Evolutionary conservation across 2,329 filamentous ascomycete genomes (phyloP).

Genomic region (Simplicillium aogashimaense): DNA sequence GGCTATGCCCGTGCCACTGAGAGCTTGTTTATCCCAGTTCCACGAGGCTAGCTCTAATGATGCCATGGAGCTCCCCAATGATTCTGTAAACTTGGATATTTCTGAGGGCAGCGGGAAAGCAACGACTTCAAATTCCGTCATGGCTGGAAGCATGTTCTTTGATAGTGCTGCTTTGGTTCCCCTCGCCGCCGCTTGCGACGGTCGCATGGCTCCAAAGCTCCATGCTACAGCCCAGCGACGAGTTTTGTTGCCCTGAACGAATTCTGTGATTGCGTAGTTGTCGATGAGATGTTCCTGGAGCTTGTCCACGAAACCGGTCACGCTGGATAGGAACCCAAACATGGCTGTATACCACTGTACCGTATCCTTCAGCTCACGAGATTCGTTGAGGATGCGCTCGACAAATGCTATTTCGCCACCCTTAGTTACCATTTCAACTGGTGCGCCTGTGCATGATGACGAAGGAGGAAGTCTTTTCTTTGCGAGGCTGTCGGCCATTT

Average conservation of each 20-base stretch:
- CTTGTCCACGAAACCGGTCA: constrained; percentile 51
- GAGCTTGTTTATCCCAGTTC: constrained; percentile 46
- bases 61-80: constrained; percentile 35
- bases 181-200: constrained; percentile 36
- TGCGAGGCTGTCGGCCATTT: constrained; percentile 55
- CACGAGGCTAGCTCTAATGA: constrained; percentile 51
- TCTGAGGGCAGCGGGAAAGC: constrained; percentile 35
- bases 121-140: constrained; percentile 27
- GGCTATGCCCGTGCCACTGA: constrained; percentile 52
- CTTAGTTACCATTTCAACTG: constrained; percentile 73
- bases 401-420: constrained; percentile 76
- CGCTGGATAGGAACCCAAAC: constrained; percentile 70
- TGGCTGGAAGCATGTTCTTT: constrained; percentile 32
- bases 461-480: constrained; percentile 59
- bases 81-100: constrained; percentile 23
- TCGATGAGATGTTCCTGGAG: constrained; percentile 46
- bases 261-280: constrained; percentile 76
- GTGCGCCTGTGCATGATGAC: constrained; percentile 66
- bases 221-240: constrained; percentile 81
- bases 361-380: constrained; percentile 42
- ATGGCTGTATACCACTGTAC: constrained; percentile 88
- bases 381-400: constrained; percentile 60
- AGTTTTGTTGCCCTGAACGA: constrained; percentile 70
- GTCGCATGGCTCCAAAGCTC: constrained; percentile 65
- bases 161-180: constrained; percentile 28